These are phyloP conservation scores for Microsporum audouinii DNA, from an alignment of 2,329 filamentous ascomycete genomes.

Conservation along the genomic window DNA sequence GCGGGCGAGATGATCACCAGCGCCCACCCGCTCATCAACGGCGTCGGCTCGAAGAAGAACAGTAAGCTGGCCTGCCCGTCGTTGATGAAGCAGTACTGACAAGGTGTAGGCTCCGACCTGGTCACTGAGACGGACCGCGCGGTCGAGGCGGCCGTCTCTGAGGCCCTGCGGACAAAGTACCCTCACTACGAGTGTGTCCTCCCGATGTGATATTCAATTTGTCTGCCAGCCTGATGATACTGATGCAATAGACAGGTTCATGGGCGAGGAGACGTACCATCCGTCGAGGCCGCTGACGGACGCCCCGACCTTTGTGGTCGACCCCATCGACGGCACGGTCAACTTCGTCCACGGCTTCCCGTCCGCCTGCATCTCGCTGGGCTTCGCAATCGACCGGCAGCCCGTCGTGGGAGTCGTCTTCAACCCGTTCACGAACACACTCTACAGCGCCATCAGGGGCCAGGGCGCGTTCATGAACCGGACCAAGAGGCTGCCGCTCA, in stretches of 20 bases:
- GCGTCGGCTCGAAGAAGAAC: constrained; percentile 37
- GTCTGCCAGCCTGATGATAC: neutral
- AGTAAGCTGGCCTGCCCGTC: constrained; percentile 20
- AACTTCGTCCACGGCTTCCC: constrained; percentile 54
- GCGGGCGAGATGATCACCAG: constrained; percentile 35
- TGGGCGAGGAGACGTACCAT: constrained; percentile 51
- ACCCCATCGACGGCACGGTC: constrained; percentile 54
- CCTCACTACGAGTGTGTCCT: constrained; percentile 39
- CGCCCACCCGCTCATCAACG: constrained; percentile 30
- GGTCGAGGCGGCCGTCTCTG: constrained; percentile 48
- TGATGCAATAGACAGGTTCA: constrained; percentile 30
- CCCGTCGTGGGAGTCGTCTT: constrained; percentile 50
- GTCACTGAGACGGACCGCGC: constrained; percentile 54
- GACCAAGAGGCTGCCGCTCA: constrained; percentile 36
- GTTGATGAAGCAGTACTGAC: neutral
- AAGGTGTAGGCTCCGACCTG: constrained; percentile 43
- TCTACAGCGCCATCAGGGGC: constrained; percentile 47
- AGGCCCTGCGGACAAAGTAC: constrained; percentile 40
- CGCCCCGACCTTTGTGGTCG: constrained; percentile 49
- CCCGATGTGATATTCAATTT: neutral
- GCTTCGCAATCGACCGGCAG: constrained; percentile 40
- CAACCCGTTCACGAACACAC: constrained; percentile 46
- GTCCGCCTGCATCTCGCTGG: constrained; percentile 49
- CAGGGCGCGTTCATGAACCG: constrained; percentile 42
- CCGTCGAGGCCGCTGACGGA: constrained; percentile 41